Base-by-base conservation (phyloP, 192 early-diverging fungal species). In the Obelidium mucronatum region DNA sequence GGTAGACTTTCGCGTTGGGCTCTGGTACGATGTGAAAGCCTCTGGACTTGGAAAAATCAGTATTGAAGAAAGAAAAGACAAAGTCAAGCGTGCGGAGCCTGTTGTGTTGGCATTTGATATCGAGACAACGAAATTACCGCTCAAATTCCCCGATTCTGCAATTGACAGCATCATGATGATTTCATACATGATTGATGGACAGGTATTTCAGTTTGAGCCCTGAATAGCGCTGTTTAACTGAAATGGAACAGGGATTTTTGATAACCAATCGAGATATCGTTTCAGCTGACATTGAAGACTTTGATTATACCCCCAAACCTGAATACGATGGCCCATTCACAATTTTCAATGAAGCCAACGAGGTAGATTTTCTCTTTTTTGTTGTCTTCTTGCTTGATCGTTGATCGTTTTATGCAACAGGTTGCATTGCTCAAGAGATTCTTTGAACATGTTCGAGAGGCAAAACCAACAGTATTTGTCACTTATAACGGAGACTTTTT, bases 401-500 rank as follows among this genome's bases (percentile, higher is more conserved):
- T 36, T 37, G 26, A 66, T 37, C 5, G 19, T 66, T 15, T 6
- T 19, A 17, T 37, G 4, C 33, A 36, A 13, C 70, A 93, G 91
- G 69, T 78, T 33, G 82, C 91, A 5, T 74, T 95, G 4, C 72
- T 99, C 15, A 82, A 85, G 5, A 88, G 95, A 37, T 99, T 99
- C 79, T 96, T 98, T 80, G 92, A 93, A 34, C 97, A 99, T 77
- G 91, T 99, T 39, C 85, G 90, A 39, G 86, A 92, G 11, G 88
- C 88, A 22, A 87, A 90, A 64, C 98, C 98, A 0, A 94, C 91
- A 0, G 91, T 99, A 17, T 83, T 95, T 82, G 96, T 93, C 1
- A 97, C 98, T 3, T 99, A 99, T 79, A 99, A 99, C 91, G 98
- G 98, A 73, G 98, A 99, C 75, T 94, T 89, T 79, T 99, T 99